Percentiles rank a stretch among this genome's conserved stretches.
Evolutionary conservation across 768 basidiomycete species (phyloP).

Genomic region (Crucibulum laeve): DNA sequence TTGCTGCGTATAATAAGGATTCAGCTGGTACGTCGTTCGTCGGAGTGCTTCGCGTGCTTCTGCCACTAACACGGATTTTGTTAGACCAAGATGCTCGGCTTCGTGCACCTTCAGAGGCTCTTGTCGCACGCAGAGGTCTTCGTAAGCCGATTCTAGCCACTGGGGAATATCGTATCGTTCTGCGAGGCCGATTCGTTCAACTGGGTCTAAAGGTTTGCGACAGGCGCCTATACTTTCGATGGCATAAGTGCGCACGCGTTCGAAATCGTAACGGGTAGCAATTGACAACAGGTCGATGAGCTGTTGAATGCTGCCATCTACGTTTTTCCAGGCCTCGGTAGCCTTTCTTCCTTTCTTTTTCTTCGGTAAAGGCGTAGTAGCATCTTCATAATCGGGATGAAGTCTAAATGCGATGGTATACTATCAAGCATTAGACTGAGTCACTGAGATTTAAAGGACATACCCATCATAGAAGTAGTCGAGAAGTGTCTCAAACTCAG

Average conservation of each 20-base stretch:
- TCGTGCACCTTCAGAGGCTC: slow-evolving; percentile 25
- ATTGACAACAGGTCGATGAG: slow-evolving; percentile 38
- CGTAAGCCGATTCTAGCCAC: slow-evolving; percentile 36
- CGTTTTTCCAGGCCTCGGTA: neutral
- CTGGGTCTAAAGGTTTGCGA: slow-evolving; percentile 18
- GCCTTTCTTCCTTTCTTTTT: neutral
- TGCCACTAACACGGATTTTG: neutral
- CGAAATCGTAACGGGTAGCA: slow-evolving; percentile 32
- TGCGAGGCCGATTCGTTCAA: slow-evolving; percentile 33
- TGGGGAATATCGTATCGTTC: slow-evolving; percentile 28
- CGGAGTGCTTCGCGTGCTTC: neutral
- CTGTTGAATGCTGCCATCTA: slow-evolving; percentile 9
- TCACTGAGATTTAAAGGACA: too few relatives aligned
- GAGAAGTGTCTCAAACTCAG: slow-evolving; percentile 32
- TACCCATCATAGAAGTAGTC: slow-evolving; percentile 36
- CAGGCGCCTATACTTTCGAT: slow-evolving; percentile 21
- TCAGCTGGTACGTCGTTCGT: too few relatives aligned
- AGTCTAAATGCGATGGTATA: too few relatives aligned
- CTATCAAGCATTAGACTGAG: too few relatives aligned
- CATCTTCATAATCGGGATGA: too few relatives aligned
- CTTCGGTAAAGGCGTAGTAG: neutral
- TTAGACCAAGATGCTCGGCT: slow-evolving; percentile 22
- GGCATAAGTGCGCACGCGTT: slow-evolving; percentile 27
- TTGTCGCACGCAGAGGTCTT: slow-evolving; percentile 25
- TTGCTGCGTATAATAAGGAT: too few relatives aligned